These are phyloP conservation scores for Nasturtium officinale DNA, from an alignment of 345 rosid species.

Conservation along the genomic window DNA sequence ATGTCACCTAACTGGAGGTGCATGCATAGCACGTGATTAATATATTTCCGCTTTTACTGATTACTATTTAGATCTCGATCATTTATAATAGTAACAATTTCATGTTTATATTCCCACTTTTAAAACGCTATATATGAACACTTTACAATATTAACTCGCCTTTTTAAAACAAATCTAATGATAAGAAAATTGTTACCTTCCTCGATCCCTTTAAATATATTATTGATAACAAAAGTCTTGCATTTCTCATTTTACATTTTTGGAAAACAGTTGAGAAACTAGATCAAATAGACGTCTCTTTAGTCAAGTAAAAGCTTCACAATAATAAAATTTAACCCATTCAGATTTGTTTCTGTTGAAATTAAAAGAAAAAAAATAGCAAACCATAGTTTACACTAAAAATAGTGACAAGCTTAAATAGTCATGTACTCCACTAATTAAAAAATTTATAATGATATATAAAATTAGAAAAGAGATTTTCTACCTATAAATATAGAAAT, in stretches of 20 bases:
- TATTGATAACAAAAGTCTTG: neutral
- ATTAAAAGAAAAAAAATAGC: no score
- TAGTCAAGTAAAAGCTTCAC: neutral
- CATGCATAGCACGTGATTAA: constrained; percentile 30
- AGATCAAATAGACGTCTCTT: neutral
- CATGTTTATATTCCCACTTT: neutral
- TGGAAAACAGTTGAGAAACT: neutral
- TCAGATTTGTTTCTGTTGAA: no score
- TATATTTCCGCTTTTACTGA: neutral
- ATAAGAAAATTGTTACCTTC: no score
- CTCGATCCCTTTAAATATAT: no score
- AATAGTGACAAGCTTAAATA: neutral
- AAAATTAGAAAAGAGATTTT: neutral
- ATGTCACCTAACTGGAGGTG: constrained; percentile 27
- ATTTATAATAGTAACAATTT: neutral
- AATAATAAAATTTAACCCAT: neutral
- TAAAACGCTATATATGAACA: neutral
- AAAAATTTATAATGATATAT: neutral
- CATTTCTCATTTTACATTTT: neutral
- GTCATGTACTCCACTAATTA: neutral
- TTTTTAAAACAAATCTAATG: no score
- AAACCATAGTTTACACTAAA: no score
- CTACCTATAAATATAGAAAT: constrained; percentile 18
- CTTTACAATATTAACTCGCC: neutral
- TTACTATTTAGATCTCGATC: neutral